Base-by-base conservation (phyloP, 495 filamentous ascomycete genomes). In the Neurospora africana region DNA sequence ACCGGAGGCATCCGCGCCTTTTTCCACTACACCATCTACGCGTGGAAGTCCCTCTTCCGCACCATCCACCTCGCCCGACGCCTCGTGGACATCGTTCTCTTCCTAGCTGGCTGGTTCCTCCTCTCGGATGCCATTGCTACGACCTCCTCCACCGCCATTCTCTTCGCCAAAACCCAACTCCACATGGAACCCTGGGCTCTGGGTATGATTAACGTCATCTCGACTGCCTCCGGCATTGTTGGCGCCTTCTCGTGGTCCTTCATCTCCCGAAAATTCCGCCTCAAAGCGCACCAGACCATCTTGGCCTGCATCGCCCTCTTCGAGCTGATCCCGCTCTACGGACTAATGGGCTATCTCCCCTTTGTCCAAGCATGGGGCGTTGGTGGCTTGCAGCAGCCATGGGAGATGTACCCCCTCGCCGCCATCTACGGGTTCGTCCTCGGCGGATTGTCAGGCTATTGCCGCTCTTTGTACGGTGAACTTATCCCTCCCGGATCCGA, bases 331-430 rank as follows among this genome's bases (percentile, higher is more conserved):
- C 95, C 95, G 0, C 72, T 98, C 3, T 99, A 99, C 77, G 95
- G 93, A 0, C 86, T 99, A 3, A 80, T 97, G 15, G 95, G 95
- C 0, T 99, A 95, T 77, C 85, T 98, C 27, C 93, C 94, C 3
- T 89, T 93, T 7, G 87, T 99, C 71, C 84, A 89, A 76, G 83
- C 84, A 27, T 86, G 90, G 78, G 95, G 94, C 0, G 87, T 91
- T 15, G 83, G 95, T 40, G 95, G 95, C 5, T 86, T 99, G 35
- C 94, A 97, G 76, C 90, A 93, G 75, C 91, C 91, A 13, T 97
- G 94, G 93, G 95, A 99, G 78, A 97, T 99, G 93, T 98, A 95
- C 78, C 92, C 93, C 4, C 83, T 99, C 3, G 93, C 93, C 0
- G 91, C 91, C 7, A 87, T 99, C 65, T 99, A 98, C 77, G 95